Percentiles rank a stretch among this genome's conserved stretches.
Conservation (phyloP, 805 yeast species). For the Candida mattraensis region DNA sequence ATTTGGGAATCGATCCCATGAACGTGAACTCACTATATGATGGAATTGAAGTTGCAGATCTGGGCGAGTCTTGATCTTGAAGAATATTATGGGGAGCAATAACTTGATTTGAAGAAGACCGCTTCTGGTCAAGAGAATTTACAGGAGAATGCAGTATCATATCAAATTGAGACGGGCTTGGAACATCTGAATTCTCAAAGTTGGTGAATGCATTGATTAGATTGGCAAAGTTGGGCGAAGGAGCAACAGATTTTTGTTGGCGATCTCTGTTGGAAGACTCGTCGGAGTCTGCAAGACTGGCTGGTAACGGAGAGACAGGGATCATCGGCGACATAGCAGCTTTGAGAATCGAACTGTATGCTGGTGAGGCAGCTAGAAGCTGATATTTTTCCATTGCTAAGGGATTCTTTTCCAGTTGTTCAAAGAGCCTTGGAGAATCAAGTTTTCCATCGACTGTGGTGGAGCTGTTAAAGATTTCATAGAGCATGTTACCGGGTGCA, state of each 20-base stretch:
- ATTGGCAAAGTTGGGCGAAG: constrained; percentile 30
- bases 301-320: constrained; percentile 14
- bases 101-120: constrained; percentile 1
- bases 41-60: neutral
- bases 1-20: constrained; percentile 18
- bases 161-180: constrained; percentile 28
- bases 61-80: constrained; percentile 1
- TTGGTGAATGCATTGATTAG: constrained; percentile 30
- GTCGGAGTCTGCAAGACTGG: constrained; percentile 1
- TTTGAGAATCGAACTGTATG: constrained; percentile 12
- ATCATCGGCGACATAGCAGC: constrained; percentile 13
- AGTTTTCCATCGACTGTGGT: constrained; percentile 21
- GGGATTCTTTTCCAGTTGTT: constrained; percentile 25
- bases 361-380: constrained; percentile 18
- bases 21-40: constrained; percentile 3
- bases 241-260: constrained; percentile 7
- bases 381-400: constrained; percentile 26
- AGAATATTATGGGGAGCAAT: constrained; percentile 16
- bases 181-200: constrained; percentile 24
- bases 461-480: constrained; percentile 23
- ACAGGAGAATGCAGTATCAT: constrained; percentile 13
- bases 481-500: constrained; percentile 23
- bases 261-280: neutral
- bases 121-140: neutral
- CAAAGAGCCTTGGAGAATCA: constrained; percentile 26